phyloP scores from a whole-genome alignment of 352 stramenopile species.

The Phytophthora tubulina region DNA sequence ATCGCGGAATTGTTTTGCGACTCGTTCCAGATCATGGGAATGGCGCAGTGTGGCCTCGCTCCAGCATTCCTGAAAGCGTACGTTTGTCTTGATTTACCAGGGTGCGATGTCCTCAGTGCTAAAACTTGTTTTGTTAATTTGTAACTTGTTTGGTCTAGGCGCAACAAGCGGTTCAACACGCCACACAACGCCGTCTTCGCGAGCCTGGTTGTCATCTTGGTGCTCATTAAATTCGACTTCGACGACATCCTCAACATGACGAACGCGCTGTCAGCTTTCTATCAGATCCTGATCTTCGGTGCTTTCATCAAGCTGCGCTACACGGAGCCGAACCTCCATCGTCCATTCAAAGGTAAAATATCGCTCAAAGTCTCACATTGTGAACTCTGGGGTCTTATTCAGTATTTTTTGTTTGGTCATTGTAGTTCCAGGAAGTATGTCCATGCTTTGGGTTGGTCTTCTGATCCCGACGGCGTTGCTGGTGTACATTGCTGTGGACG shows the following conservation, averaged over 20 bases:
- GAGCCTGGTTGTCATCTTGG: conserved; percentile 57
- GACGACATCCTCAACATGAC: conserved; percentile 87
- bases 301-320: conserved; percentile 93
- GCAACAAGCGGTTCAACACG: conserved; percentile 66
- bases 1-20: conserved; percentile 94
- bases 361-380: neutral
- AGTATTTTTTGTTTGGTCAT: neutral
- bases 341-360: conserved; percentile 50
- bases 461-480: conserved; percentile 51
- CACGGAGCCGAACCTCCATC: conserved; percentile 41
- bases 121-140: neutral
- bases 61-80: conserved; percentile 84
- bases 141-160: conserved; percentile 31
- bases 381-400: neutral
- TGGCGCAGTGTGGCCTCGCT: conserved; percentile 87
- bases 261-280: conserved; percentile 92
- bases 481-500: conserved; percentile 59
- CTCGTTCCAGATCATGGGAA: conserved; percentile 88
- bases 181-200: conserved; percentile 60
- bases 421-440: conserved; percentile 48
- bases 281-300: conserved; percentile 88
- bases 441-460: conserved; percentile 39
- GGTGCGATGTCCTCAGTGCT: neutral
- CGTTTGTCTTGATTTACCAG: conserved; percentile 37
- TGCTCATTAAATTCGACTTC: conserved; percentile 73